Percentiles rank a stretch among this genome's conserved stretches.
Evolutionary conservation across 306 rosid genomes (phyloP).

Genomic region (Mimosa pudica): DNA sequence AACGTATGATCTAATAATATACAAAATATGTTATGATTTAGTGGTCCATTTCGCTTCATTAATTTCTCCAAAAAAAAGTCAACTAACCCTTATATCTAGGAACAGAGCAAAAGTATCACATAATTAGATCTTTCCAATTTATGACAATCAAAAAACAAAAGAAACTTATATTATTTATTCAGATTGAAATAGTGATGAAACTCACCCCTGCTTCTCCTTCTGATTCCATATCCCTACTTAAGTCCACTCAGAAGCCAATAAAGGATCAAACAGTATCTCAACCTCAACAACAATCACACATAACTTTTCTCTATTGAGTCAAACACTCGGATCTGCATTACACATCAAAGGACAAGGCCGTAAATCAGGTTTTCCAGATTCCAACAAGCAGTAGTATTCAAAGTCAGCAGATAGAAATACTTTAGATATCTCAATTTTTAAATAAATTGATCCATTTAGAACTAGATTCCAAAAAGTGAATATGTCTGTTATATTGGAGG

Average conservation of each 20-base stretch:
- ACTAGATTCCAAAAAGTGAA: conserved; percentile 1
- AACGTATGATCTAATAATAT: too few species aligned
- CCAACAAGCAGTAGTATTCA: conserved; percentile 37
- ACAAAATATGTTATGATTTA: too few species aligned
- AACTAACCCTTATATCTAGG: too few species aligned
- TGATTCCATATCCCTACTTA: conserved; percentile 62
- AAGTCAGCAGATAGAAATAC: conserved; percentile 19
- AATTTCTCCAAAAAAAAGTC: too few species aligned
- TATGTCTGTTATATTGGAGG: conserved; percentile 20
- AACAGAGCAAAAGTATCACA: not conserved
- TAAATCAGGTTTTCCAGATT: conserved; percentile 33
- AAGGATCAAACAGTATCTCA: conserved; percentile 40
- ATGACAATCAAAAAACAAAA: not conserved
- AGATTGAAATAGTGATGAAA: conserved; percentile 1
- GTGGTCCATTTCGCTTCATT: too few species aligned
- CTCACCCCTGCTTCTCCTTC: conserved; percentile 85
- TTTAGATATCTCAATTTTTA: conserved; percentile 27
- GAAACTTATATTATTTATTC: not conserved
- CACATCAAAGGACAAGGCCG: conserved; percentile 27
- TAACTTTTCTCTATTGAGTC: conserved; percentile 31
- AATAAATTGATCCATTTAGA: not conserved
- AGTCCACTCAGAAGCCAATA: conserved; percentile 42
- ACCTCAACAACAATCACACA: conserved; percentile 57
- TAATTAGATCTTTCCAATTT: not conserved
- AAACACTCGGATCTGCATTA: conserved; percentile 45